Evolutionary conservation across 2,329 filamentous ascomycete species (phyloP).

Genomic region (Aspergillus eucalypticola): DNA sequence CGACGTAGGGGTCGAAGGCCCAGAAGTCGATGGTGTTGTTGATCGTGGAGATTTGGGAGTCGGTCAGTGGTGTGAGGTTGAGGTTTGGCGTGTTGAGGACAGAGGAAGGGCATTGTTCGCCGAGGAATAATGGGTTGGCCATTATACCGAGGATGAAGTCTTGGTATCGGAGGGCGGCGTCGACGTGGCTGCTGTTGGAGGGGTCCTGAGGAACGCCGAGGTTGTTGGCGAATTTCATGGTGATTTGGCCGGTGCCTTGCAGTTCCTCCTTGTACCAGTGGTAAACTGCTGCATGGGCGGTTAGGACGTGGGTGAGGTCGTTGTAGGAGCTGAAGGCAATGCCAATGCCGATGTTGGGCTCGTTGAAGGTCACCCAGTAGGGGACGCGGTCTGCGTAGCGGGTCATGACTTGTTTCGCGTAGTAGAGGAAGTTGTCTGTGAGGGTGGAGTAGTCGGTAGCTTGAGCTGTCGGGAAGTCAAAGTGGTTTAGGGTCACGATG

Average conservation of each 20-base stretch:
- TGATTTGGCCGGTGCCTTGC: conserved; percentile 47
- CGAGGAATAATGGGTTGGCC: conserved; percentile 47
- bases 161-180: conserved; percentile 80
- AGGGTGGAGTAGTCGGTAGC: conserved; percentile 35
- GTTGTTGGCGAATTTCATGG: conserved; percentile 51
- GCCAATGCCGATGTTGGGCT: conserved; percentile 39
- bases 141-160: conserved; percentile 64
- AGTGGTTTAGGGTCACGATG: conserved; percentile 44
- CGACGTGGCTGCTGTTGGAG: conserved; percentile 63
- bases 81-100: conserved; percentile 46
- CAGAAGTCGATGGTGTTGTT: conserved; percentile 57
- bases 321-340: conserved; percentile 53
- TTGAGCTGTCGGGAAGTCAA: conserved; percentile 32
- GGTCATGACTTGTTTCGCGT: conserved; percentile 41
- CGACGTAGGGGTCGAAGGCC: conserved; percentile 61
- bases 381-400: conserved; percentile 43
- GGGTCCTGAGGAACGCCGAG: conserved; percentile 52
- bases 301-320: conserved; percentile 51
- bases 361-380: conserved; percentile 46
- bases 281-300: conserved; percentile 41
- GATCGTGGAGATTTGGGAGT: conserved; percentile 52
- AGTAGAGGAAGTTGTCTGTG: conserved; percentile 42
- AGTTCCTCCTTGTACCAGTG: conserved; percentile 44
- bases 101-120: conserved; percentile 46
- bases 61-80: conserved; percentile 48